Evolutionary conservation across 257 asterid genomes (phyloP), one percentile per base, ranked within the genome.

Genomic region (Asclepias syriaca): DNA sequence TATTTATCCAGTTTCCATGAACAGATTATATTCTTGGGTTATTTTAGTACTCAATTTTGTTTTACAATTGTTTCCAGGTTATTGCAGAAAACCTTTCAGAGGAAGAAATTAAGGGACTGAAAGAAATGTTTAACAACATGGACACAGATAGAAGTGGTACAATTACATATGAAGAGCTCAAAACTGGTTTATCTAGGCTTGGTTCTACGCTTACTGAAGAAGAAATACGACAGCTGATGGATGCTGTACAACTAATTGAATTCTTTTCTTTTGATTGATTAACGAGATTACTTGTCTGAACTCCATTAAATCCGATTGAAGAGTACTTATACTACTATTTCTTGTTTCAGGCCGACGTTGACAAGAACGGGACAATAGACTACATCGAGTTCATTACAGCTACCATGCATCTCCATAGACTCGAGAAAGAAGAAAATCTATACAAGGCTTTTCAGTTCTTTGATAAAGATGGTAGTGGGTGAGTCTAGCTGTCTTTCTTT

Each of bases 381-480:
- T 94, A 91, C 59, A 83, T 77, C 6, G 99, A 94, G 74, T 94
- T 94, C 66, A 82, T 92, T 8, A 85, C 97, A 18, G 99, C 96
- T 32, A 88, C 97, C 40, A 94, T 94, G 99, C 96, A 94, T 79
- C 89, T 90, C 1, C 97, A 94, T 54, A 91, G 92, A 77, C 89
- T 94, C 12, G 95, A 94, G 45, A 89, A 71, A 79, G 97, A 94
- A 40, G 97, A 91, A 73, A 81, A 89, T 79, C 59, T 94, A 80
- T 21, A 54, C 66, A 85, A 82, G 87, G 99, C 99, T 66, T 94
- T 94, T 75, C 84, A 78, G 69, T 77, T 77, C 85, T 94, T 94
- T 39, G 99, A 94, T 80, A 85, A 78, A 82, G 99, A 94, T 76
- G 46, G 72, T 39, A 91, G 87, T 54, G 97, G 97, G 96, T 88